phyloP scores from a whole-genome alignment of 306 rosid species.

The Castanea sativa region DNA sequence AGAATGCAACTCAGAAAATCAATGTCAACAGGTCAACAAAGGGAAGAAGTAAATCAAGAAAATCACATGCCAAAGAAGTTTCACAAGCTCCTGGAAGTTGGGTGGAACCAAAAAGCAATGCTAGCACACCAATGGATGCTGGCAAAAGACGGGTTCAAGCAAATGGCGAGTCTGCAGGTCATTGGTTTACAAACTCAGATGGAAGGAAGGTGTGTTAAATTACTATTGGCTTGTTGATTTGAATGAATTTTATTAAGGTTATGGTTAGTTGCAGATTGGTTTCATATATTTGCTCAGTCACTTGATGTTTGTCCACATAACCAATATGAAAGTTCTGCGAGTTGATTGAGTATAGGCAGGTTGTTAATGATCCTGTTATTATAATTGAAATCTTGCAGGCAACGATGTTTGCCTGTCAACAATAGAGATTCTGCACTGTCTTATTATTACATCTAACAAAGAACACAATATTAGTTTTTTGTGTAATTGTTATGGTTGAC shows the following conservation, averaged over 20 bases:
- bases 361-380: background rate
- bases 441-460: too few relatives aligned
- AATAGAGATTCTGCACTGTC: too few relatives aligned
- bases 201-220: slow-evolving; percentile 66
- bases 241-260: slow-evolving; percentile 4
- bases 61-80: slow-evolving; percentile 31
- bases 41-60: slow-evolving; percentile 21
- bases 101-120: slow-evolving; percentile 63
- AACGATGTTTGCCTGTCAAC: background rate
- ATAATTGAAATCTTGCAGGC: background rate
- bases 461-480: too few relatives aligned
- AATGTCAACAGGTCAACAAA: slow-evolving; percentile 37
- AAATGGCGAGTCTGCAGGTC: slow-evolving; percentile 63
- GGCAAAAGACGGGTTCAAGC: slow-evolving; percentile 65
- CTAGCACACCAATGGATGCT: slow-evolving; percentile 55
- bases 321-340: too few relatives aligned
- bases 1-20: slow-evolving; percentile 42
- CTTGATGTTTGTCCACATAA: too few relatives aligned
- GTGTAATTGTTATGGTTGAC: too few relatives aligned
- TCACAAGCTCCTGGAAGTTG: slow-evolving; percentile 48
- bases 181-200: slow-evolving; percentile 78
- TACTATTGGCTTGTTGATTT: background rate
- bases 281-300: slow-evolving; percentile 1
- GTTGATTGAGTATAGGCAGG: background rate
- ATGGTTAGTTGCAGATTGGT: background rate